These are phyloP conservation scores for Flaveria ramosissima DNA, from an alignment of 129 eudicot species.

Conservation along the genomic window DNA sequence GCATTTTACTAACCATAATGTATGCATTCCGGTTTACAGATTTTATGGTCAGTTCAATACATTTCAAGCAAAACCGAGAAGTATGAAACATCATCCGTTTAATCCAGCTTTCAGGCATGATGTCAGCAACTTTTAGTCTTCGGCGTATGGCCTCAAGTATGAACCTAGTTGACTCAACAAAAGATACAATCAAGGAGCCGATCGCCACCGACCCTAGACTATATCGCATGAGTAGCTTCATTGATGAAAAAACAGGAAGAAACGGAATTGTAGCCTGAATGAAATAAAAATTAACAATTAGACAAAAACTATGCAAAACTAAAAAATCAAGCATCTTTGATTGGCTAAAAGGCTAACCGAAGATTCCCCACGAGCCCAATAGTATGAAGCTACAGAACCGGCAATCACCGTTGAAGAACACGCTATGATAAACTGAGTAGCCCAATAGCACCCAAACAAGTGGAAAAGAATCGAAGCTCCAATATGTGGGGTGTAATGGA, in stretches of 20 bases:
- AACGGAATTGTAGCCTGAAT: slow-evolving; percentile 77
- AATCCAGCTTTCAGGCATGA: slow-evolving; percentile 63
- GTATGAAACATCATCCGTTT: slow-evolving; percentile 56
- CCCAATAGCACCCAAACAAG: slow-evolving; percentile 91
- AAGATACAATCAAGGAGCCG: slow-evolving; percentile 79
- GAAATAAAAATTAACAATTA: background rate
- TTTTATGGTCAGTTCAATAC: slow-evolving; percentile 74
- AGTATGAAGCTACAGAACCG: slow-evolving; percentile 95
- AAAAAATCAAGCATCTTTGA: background rate
- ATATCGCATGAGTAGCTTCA: slow-evolving; percentile 83
- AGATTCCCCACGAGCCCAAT: slow-evolving; percentile 89
- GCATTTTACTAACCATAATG: slow-evolving; percentile 62
- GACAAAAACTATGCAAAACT: background rate
- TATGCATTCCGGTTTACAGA: slow-evolving; percentile 89
- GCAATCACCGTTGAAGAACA: slow-evolving; percentile 90
- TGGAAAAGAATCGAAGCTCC: slow-evolving; percentile 85
- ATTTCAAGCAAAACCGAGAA: slow-evolving; percentile 51
- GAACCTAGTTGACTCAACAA: slow-evolving; percentile 73
- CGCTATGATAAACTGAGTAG: slow-evolving; percentile 74
- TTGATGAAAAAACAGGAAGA: slow-evolving; percentile 89
- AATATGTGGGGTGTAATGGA: slow-evolving; percentile 76
- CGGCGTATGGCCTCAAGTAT: slow-evolving; percentile 81
- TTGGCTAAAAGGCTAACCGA: slow-evolving; percentile 57
- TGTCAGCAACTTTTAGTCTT: slow-evolving; percentile 65
- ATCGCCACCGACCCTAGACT: slow-evolving; percentile 82